Conservation (phyloP, 2,329 filamentous ascomycete genomes). For the Claviceps quebecensis region DNA sequence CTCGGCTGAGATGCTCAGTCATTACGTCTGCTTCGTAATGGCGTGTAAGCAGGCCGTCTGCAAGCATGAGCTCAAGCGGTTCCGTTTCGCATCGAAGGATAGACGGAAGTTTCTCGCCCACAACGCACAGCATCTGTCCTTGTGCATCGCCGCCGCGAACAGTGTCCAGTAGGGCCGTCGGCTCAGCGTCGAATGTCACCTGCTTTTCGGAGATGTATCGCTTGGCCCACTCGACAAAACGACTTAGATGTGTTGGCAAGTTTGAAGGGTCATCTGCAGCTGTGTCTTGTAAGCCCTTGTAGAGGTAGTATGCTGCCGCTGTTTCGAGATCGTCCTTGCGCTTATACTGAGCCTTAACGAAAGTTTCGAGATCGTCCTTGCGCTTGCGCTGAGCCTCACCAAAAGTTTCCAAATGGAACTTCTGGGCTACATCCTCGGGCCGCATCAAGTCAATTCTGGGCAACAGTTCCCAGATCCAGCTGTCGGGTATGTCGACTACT, state of each 20-base stretch:
- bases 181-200: conserved; percentile 3
- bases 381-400: conserved; percentile 12
- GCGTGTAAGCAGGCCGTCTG: conserved; percentile 13
- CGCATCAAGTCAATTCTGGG: conserved; percentile 10
- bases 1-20: not conserved
- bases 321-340: conserved; percentile 8
- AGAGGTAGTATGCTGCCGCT: conserved; percentile 10
- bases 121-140: conserved; percentile 12
- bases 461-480: conserved; percentile 14
- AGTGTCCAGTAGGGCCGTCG: not conserved
- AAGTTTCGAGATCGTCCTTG: conserved; percentile 7
- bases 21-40: conserved; percentile 5
- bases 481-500: conserved; percentile 10
- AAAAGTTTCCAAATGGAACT: conserved; percentile 15
- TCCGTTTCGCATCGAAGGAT: conserved; percentile 13
- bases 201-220: conserved; percentile 2
- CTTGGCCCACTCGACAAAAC: conserved; percentile 10
- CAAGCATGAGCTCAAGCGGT: conserved; percentile 16
- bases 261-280: conserved; percentile 8
- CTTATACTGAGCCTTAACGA: conserved; percentile 13
- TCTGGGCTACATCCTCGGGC: conserved; percentile 11
- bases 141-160: conserved; percentile 5
- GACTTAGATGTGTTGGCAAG: conserved; percentile 11
- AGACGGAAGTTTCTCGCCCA: conserved; percentile 11
- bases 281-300: conserved; percentile 10